Conservation (phyloP, 371 early-diverging fungal genomes). For the Funneliformis caledonium region DNA sequence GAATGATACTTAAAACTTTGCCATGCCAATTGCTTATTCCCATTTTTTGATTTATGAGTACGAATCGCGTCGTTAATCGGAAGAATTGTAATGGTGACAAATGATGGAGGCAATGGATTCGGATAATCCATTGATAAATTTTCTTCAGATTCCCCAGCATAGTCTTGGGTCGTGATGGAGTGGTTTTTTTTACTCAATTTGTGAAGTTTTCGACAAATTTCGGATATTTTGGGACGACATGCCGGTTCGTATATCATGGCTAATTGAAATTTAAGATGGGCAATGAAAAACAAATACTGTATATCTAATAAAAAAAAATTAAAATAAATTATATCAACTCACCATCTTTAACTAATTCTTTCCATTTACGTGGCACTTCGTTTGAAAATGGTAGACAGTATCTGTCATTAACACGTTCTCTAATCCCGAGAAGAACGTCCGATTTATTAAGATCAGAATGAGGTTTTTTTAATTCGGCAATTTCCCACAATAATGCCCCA, state of each 20-base stretch:
- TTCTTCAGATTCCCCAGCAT: too few species aligned
- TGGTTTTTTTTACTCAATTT: background rate
- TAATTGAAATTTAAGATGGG: background rate
- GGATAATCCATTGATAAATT: background rate
- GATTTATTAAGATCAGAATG: constrained; percentile 3
- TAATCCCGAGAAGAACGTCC: constrained; percentile 4
- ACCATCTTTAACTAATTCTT: background rate
- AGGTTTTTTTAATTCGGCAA: constrained; percentile 29
- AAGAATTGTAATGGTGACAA: background rate
- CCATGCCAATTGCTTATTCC: background rate
- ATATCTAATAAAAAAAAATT: too few species aligned
- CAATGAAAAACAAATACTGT: background rate
- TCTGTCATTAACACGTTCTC: background rate
- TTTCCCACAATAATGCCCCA: constrained; percentile 36
- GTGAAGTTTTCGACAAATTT: background rate
- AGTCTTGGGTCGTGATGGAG: background rate
- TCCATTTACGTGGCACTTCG: background rate
- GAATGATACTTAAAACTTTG: constrained; percentile 1
- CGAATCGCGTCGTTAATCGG: background rate
- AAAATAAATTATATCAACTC: background rate
- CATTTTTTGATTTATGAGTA: background rate
- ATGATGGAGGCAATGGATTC: background rate
- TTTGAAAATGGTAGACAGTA: background rate
- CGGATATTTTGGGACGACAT: background rate
- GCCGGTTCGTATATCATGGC: background rate